phyloP scores from a whole-genome alignment of 2,329 filamentous ascomycete genomes.

The Nectriaceae sp. region DNA sequence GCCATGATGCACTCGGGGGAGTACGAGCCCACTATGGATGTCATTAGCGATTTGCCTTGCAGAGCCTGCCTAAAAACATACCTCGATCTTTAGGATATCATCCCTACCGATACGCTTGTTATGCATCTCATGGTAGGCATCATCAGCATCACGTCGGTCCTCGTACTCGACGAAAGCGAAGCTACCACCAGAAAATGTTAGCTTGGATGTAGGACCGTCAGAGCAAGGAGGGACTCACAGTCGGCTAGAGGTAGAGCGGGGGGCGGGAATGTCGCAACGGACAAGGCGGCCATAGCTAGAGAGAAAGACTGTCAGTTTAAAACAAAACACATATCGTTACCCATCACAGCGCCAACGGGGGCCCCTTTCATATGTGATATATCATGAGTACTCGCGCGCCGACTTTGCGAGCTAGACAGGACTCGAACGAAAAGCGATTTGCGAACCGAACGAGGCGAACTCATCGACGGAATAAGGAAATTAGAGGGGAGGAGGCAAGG shows the following conservation, averaged over 20 bases:
- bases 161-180: slow-evolving; percentile 99
- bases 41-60: slow-evolving; percentile 1
- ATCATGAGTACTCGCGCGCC: slow-evolving; percentile 27
- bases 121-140: slow-evolving; percentile 99
- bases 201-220: background rate
- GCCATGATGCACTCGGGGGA: slow-evolving; percentile 96
- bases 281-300: slow-evolving; percentile 93
- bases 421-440: slow-evolving; percentile 28
- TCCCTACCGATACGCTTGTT: slow-evolving; percentile 98
- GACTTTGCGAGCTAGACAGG: slow-evolving; percentile 23
- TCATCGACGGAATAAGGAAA: slow-evolving; percentile 27
- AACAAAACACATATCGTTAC: slow-evolving; percentile 24
- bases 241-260: slow-evolving; percentile 88
- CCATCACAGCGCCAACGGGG: slow-evolving; percentile 24
- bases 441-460: slow-evolving; percentile 30
- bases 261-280: slow-evolving; percentile 96
- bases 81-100: slow-evolving; percentile 96
- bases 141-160: slow-evolving; percentile 95
- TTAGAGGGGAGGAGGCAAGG: slow-evolving; percentile 22
- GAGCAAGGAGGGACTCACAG: slow-evolving; percentile 67
- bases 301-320: slow-evolving; percentile 50
- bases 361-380: slow-evolving; percentile 28
- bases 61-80: slow-evolving; percentile 41
- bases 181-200: slow-evolving; percentile 42
- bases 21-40: slow-evolving; percentile 89